Base-by-base conservation (phyloP, 352 stramenopile species). In the Blastocystis sp. region DNA sequence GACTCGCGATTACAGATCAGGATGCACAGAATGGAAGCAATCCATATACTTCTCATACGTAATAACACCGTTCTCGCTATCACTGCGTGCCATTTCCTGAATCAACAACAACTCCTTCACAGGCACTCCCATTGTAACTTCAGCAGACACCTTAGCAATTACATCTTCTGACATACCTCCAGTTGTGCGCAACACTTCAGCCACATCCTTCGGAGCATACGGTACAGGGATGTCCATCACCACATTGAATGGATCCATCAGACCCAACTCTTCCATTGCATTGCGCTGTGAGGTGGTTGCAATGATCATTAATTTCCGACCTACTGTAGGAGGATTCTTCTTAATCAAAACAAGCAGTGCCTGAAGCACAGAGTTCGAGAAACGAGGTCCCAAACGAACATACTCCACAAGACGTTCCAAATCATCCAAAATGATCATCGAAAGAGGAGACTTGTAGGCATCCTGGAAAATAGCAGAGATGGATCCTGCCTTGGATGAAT, bases 331-430 rank as follows among this genome's bases (percentile, higher is more conserved):
- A 81, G 96, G 94, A 21, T 94, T 92, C 91, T 98, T 99, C 90
- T 97, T 97, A 54, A 99, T 92, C 75, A 99, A 89, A 52, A 99
- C 95, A 89, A 99, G 93, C 4, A 99, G 90, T 14, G 96, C 96
- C 90, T 99, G 97, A 46, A 99, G 90, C 56, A 99, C 95, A 39
- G 95, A 89, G 91, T 99, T 99, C 71, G 93, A 97, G 90, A 99
- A 99, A 51, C 96, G 94, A 51, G 95, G 95, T 19, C 96, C 96
- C 65, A 98, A 92, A 35, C 90, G 90, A 14, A 95, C 91, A 88
- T 96, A 99, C 89, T 99, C 96, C 89, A 99, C 97, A 52, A 99
- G 92, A 21, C 96, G 94, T 91, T 99, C 97, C 88, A 99, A 96
- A 90, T 99, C 96, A 90, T 99, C 97, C 58, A 99, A 93, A 83